Conservation (phyloP, 345 rosid species). For the Erysimum cheiranthoides region DNA sequence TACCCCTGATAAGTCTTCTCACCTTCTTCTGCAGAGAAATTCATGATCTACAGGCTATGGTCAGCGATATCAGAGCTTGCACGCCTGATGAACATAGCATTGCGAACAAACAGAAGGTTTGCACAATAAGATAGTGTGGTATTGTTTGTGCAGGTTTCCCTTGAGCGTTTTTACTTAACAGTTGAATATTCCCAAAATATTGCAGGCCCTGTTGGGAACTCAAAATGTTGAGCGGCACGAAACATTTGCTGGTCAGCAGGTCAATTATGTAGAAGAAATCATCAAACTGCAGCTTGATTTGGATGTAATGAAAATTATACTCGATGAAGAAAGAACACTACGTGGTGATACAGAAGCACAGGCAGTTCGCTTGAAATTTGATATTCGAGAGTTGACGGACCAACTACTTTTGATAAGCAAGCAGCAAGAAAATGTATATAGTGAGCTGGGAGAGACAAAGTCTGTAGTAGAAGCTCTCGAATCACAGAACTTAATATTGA, state of each 20-base stretch:
- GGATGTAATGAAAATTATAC: slow-evolving; percentile 80
- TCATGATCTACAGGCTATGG: slow-evolving; percentile 55
- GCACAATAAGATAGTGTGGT: slow-evolving; percentile 14
- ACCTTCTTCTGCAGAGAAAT: slow-evolving; percentile 68
- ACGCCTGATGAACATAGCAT: slow-evolving; percentile 43
- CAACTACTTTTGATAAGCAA: slow-evolving; percentile 45
- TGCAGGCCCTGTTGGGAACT: slow-evolving; percentile 48
- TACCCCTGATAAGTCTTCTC: slow-evolving; percentile 29
- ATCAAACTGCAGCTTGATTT: slow-evolving; percentile 85
- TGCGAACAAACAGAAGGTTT: slow-evolving; percentile 49
- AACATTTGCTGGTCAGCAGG: slow-evolving; percentile 45
- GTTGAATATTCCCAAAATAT: slow-evolving; percentile 18
- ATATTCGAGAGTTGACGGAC: slow-evolving; percentile 57
- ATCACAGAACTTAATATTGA: slow-evolving; percentile 71
- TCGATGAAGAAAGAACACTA: slow-evolving; percentile 75
- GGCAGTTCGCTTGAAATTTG: slow-evolving; percentile 53
- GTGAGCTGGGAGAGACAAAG: slow-evolving; percentile 66
- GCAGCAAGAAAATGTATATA: slow-evolving; percentile 54
- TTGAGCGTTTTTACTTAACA: slow-evolving; percentile 30
- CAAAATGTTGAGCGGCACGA: slow-evolving; percentile 38
- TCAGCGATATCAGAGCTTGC: slow-evolving; percentile 52
- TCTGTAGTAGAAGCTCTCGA: slow-evolving; percentile 82
- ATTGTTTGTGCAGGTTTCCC: slow-evolving; percentile 22
- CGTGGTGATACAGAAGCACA: slow-evolving; percentile 56
- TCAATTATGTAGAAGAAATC: slow-evolving; percentile 63